phyloP scores from a whole-genome alignment of 2,329 filamentous ascomycete genomes.

The Epichloe scottii region DNA sequence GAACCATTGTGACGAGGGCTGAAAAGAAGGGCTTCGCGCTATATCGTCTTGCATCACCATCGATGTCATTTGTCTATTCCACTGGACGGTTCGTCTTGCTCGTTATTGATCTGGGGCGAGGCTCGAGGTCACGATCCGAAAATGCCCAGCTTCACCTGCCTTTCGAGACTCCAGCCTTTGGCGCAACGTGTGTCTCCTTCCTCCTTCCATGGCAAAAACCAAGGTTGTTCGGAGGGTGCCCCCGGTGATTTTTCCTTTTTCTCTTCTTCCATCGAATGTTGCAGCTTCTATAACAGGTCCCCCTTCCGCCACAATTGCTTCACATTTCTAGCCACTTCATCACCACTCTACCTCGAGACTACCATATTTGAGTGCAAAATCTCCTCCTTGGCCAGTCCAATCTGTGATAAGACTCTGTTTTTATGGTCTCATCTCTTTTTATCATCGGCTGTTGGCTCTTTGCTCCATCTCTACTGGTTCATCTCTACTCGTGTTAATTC shows the following conservation, averaged over 20 bases:
- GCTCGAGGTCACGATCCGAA: neutral
- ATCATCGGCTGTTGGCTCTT: slow-evolving; percentile 3
- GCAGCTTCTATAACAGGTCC: neutral
- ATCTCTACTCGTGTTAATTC: slow-evolving; percentile 2
- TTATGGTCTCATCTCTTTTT: neutral
- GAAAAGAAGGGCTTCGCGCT: too few species aligned
- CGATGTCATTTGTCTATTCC: neutral
- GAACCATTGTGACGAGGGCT: neutral
- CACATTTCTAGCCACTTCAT: neutral
- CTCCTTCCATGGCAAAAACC: neutral
- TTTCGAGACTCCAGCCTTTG: neutral
- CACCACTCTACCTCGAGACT: neutral
- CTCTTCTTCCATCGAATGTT: neutral
- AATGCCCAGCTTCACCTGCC: neutral
- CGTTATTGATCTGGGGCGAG: too few species aligned
- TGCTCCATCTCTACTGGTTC: slow-evolving; percentile 3
- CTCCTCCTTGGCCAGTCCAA: neutral
- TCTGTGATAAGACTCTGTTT: neutral
- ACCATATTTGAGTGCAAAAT: neutral
- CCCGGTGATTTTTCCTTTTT: neutral
- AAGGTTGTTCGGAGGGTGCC: neutral
- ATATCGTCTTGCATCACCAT: too few species aligned
- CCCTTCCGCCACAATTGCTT: neutral
- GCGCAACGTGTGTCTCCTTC: slow-evolving; percentile 1
- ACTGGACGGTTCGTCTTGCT: neutral